phyloP scores from a whole-genome alignment of 805 yeast species.

The Cyberlindnera mississippiensis region DNA sequence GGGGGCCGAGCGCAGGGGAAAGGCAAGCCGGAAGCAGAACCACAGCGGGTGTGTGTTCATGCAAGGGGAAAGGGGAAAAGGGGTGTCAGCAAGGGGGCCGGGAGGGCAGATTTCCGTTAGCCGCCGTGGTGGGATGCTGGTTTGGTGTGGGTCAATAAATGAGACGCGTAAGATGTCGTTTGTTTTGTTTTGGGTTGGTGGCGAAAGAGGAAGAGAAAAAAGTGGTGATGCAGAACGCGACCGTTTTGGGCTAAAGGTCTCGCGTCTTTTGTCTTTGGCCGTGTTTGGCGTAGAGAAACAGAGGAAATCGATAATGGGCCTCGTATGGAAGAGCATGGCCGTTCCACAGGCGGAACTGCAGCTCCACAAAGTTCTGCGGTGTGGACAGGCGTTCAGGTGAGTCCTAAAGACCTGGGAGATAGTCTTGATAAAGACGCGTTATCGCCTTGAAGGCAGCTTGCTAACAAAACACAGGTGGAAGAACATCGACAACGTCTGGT shows the following conservation, averaged over 20 bases:
- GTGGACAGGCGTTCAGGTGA: constrained; percentile 75
- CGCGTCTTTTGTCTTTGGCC: not conserved
- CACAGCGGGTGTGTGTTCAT: constrained; percentile 4
- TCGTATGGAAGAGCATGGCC: constrained; percentile 20
- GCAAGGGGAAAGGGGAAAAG: not conserved
- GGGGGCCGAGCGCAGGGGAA: constrained; percentile 3
- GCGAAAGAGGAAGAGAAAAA: not conserved
- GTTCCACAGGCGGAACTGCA: constrained; percentile 42
- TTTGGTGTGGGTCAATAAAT: not conserved
- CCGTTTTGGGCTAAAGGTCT: too few species aligned
- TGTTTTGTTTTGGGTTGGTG: too few species aligned
- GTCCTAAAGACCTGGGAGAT: too few species aligned
- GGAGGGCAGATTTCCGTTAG: too few species aligned
- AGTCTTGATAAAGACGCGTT: too few species aligned
- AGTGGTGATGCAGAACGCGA: not conserved
- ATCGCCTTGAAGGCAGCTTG: too few species aligned
- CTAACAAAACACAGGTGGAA: constrained; percentile 50
- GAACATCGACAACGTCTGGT: constrained; percentile 57
- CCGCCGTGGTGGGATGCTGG: not conserved
- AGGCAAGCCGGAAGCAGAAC: constrained; percentile 9
- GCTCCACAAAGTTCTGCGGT: constrained; percentile 63
- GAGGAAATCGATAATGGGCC: too few species aligned
- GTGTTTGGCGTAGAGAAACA: too few species aligned
- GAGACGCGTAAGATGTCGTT: constrained; percentile 1
- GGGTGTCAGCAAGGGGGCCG: too few species aligned